Base-by-base conservation (phyloP, 1,139 yeast genomes). In the Kodamaea sp. region DNA sequence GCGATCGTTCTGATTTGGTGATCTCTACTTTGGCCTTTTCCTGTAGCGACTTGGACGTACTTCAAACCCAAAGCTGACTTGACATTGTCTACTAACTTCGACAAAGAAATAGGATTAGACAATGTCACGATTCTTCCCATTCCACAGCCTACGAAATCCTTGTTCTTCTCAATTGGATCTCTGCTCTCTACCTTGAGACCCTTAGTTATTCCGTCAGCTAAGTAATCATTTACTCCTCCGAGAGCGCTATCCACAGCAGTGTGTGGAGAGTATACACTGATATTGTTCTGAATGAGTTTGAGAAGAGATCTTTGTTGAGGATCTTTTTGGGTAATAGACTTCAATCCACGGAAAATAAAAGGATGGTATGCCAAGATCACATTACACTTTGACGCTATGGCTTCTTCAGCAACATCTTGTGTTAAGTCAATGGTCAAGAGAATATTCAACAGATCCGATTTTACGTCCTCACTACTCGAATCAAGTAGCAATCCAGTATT, bases 161-260 rank as follows among this genome's bases (percentile, higher is more conserved):
- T 36, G 23, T 58, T 64, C 38, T 48, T 51, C 28, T 58, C 55
- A 23, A 70, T 65, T 13, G 69, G 55, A 11, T 39, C 50, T 19
- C 62, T 51, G 2, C 54, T 43, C 16, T 36, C 40, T 14, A 55
- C 54, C 14, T 47, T 44, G 8, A 51, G 42, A 0, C 55, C 56
- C 7, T 53, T 50, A 2, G 77, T 56, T 11, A 87, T 61, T 0
- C 87, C 86, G 29, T 76, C 78, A 0, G 78, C 85, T 26, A 92
- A 68, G 83, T 95, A 92, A 55, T 89, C 97, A 48, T 90, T 92
- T 39, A 94, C 97, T 16, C 98, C 98, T 8, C 86, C 88, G 12
- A 62, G 61, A 8, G 95, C 95, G 22, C 97, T 94, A 61, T 94
- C 98, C 2, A 92, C 85, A 0, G 97, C 92, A 0, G 98, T 90